These are phyloP conservation scores for Rhododendron vialii DNA, from an alignment of 148 eudicot species.

Conservation along the genomic window DNA sequence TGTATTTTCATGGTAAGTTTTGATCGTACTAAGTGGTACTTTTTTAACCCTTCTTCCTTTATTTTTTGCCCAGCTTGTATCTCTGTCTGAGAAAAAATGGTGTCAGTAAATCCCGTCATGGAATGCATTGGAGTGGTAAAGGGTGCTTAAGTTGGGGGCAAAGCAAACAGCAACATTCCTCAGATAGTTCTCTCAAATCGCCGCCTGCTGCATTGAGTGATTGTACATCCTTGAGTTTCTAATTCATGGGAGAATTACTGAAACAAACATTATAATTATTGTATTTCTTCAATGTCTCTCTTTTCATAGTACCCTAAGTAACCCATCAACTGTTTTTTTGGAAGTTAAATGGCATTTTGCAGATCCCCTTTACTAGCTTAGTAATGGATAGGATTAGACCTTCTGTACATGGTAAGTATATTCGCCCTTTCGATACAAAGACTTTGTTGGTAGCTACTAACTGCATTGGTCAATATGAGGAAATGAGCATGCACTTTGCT, in stretches of 20 bases:
- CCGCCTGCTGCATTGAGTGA: constrained; percentile 2
- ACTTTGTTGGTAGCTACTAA: background rate
- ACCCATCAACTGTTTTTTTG: background rate
- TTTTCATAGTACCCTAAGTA: background rate
- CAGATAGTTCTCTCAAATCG: background rate
- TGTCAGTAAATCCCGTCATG: constrained; percentile 23
- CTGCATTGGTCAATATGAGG: background rate
- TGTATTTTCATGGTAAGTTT: background rate
- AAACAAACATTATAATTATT: background rate
- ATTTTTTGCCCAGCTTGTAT: constrained; percentile 35
- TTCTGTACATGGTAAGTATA: background rate
- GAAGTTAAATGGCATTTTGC: background rate
- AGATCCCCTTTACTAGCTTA: background rate
- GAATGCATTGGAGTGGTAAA: constrained; percentile 9
- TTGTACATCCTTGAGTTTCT: constrained; percentile 8
- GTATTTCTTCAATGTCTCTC: background rate
- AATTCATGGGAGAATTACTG: background rate
- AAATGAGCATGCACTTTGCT: constrained; percentile 1
- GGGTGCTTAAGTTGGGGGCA: background rate
- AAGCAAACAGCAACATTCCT: background rate
- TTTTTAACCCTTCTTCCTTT: background rate
- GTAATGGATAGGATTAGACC: background rate
- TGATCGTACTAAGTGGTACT: background rate
- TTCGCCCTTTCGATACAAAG: background rate
- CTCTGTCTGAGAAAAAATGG: constrained; percentile 39